These are phyloP conservation scores for Suaeda aralocaspica DNA, from an alignment of 148 eudicot genomes.

Conservation along the genomic window DNA sequence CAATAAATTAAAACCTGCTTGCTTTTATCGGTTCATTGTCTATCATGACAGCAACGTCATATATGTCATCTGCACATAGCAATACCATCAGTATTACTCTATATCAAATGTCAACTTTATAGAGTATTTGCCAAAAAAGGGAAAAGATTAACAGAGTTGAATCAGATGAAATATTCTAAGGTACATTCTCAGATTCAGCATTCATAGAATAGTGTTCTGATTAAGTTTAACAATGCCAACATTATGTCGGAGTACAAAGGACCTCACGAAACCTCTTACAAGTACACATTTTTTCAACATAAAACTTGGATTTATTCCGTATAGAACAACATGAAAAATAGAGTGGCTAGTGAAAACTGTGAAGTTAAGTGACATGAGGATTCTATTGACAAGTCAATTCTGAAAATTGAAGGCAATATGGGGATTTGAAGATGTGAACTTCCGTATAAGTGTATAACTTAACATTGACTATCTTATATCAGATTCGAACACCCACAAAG, in stretches of 20 bases:
- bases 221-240: too few relatives aligned
- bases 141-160: too few relatives aligned
- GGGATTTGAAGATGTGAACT: not conserved
- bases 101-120: not conserved
- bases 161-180: not conserved
- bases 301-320: not conserved
- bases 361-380: not conserved
- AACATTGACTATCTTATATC: too few relatives aligned
- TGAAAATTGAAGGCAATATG: not conserved
- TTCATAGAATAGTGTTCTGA: not conserved
- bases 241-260: not conserved
- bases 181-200: not conserved
- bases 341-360: too few relatives aligned
- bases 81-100: not conserved
- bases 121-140: too few relatives aligned
- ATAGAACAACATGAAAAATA: not conserved
- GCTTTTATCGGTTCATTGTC: constrained; percentile 41
- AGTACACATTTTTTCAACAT: too few relatives aligned
- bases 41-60: constrained; percentile 32
- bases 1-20: constrained; percentile 37
- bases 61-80: constrained; percentile 39
- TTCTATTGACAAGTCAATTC: not conserved
- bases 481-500: too few relatives aligned
- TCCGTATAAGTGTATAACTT: not conserved
- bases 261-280: not conserved